Conservation (phyloP, 2,329 filamentous ascomycete genomes). For the Microdochium trichocladiopsis region DNA sequence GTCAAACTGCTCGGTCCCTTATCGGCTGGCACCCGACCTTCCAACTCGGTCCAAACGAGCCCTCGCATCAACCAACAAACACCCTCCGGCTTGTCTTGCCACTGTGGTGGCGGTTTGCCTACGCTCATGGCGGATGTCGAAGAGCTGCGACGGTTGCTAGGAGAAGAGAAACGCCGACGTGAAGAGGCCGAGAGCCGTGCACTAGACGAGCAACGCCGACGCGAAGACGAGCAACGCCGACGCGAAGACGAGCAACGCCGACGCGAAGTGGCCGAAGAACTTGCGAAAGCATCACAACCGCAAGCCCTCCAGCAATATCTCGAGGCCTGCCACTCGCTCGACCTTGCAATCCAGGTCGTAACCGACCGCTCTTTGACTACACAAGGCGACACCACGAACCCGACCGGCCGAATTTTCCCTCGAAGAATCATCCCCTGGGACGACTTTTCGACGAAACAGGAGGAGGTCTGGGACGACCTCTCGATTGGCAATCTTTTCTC, state of each 20-base stretch:
- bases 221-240: not conserved
- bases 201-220: not conserved
- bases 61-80: not conserved
- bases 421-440: conserved; percentile 26
- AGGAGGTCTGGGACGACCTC: conserved; percentile 22
- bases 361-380: no score
- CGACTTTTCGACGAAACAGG: conserved; percentile 20
- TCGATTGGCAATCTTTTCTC: conserved; percentile 13
- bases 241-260: conserved; percentile 10
- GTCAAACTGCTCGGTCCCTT: not conserved
- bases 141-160: not conserved
- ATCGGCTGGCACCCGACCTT: not conserved
- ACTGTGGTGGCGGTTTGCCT: not conserved
- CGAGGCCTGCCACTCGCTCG: no score
- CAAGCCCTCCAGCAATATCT: no score
- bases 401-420: no score
- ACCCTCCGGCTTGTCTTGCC: not conserved
- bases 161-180: conserved; percentile 14
- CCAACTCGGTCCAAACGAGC: not conserved
- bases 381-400: no score
- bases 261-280: conserved; percentile 17
- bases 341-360: no score
- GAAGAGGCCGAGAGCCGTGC: conserved; percentile 10
- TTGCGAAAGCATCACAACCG: conserved; percentile 9
- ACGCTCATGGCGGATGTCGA: not conserved